Evolutionary conservation across 208 protist species (phyloP).

Genomic region (Trypanosoma avium): DNA sequence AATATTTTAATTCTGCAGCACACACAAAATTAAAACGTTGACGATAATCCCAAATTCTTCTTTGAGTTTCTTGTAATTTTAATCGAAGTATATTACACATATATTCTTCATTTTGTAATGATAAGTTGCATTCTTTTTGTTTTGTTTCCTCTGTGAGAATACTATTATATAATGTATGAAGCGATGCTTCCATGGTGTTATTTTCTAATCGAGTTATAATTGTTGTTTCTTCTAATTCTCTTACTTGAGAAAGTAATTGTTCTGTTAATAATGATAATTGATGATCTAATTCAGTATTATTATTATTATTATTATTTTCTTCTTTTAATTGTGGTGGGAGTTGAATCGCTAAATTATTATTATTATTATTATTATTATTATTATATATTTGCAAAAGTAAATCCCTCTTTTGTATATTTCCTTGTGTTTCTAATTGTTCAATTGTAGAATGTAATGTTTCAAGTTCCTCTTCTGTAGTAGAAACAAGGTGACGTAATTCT

Average conservation of each 20-base stretch:
- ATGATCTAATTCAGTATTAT: not conserved
- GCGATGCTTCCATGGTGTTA: not conserved
- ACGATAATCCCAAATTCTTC: conserved; percentile 1
- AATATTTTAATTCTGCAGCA: conserved; percentile 8
- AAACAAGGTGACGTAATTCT: conserved; percentile 1
- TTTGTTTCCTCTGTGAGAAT: conserved; percentile 4
- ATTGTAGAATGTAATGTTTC: not conserved
- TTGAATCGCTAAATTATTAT: no score
- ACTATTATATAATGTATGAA: conserved; percentile 2
- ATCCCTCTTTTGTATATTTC: not conserved
- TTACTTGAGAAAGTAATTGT: not conserved
- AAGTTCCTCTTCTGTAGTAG: conserved; percentile 1
- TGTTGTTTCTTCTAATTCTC: not conserved
- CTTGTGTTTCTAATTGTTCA: not conserved
- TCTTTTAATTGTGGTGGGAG: no score
- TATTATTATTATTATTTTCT: not conserved
- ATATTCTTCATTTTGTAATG: not conserved
- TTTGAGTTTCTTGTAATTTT: conserved; percentile 10
- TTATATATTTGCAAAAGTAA: not conserved
- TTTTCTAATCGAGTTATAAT: not conserved
- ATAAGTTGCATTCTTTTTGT: not conserved
- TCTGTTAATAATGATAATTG: not conserved
- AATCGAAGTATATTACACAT: conserved; percentile 12
- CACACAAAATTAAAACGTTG: not conserved
- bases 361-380: no score